Evolutionary conservation across 306 rosid genomes (phyloP), one percentile per base, ranked within the genome.

Genomic region (Heteromeles arbutifolia): DNA sequence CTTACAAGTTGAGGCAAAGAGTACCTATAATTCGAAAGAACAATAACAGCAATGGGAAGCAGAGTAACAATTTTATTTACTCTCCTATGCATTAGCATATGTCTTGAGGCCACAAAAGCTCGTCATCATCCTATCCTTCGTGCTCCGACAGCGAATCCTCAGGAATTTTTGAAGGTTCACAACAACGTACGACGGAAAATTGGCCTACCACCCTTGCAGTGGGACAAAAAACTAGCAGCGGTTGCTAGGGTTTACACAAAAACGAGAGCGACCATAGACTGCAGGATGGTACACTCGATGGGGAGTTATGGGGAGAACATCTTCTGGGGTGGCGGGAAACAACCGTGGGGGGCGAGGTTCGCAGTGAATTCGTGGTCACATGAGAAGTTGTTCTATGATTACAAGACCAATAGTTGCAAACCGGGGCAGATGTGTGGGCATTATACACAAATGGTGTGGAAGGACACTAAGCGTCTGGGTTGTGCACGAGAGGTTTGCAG

Each of bases 301-400:
- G 59, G 59, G 31, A 59, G 41, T 5, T 69, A 69, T 8, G 73
- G 73, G n/a, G 73, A 69, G 58, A 69, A 45, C 37, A 69, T 69
- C 54, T 69, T 43, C 59, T 69, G 59, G 73, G 73, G 73, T 3
- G 48, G 48, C 15, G 48, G 48, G 45, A 19, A 10, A 4, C 25
- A 34, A 26, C 25, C 1, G 4, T 34, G 69, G 69, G 69, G 45
- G 7, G 69, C 48, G 25, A 65, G 11, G 69, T 65, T 65, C 25
- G 69, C 69, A 4, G 69, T 21, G 28, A 34, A 14, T 17, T 32
- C 69, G 48, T 65, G 69, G 69, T 34, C 44, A 2, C 13, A 34
- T 4, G 69, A 65, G 69, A 65, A 34, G 69, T 18, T 19, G 25
- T 34, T 32, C 25, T 34, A 65, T 2, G 15, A 65, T 34, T 32